Evolutionary conservation across 192 early-diverging fungal species (phyloP).

Genomic region (Cetraspora pellucida): DNA sequence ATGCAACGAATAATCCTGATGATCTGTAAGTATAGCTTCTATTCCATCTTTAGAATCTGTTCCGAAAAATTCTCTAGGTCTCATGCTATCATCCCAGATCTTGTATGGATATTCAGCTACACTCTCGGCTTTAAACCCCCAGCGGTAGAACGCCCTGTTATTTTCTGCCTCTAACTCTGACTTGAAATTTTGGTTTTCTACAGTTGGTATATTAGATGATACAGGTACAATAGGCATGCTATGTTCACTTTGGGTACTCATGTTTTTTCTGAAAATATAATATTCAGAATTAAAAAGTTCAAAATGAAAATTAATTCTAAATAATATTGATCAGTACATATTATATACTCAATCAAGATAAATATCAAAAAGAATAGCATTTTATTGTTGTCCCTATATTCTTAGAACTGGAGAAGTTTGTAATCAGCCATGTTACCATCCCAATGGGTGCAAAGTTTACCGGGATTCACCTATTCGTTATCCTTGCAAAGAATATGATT

Average conservation of each 20-base stretch:
- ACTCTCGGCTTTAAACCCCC: not conserved
- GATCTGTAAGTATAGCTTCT: not conserved
- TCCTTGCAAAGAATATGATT: constrained; percentile 27
- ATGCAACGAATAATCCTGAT: not conserved
- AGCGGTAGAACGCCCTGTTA: not conserved
- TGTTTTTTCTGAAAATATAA: not conserved
- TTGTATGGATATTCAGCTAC: not conserved
- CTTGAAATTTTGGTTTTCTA: not conserved
- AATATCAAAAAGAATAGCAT: not conserved
- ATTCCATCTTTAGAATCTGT: not conserved
- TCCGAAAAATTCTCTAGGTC: not conserved
- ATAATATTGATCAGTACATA: no score
- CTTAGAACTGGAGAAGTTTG: not conserved
- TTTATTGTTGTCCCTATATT: not conserved
- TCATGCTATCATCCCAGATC: not conserved
- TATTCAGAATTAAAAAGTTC: not conserved
- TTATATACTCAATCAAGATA: no score
- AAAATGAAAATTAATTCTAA: not conserved
- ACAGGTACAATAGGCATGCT: no score
- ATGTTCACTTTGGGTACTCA: not conserved
- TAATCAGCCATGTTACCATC: not conserved
- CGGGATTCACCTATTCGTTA: not conserved
- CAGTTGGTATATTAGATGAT: no score
- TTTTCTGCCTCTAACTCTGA: not conserved
- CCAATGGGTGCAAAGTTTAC: not conserved